These are phyloP conservation scores for Fraxinus latifolia DNA, from an alignment of 305 asterid genomes.

Conservation along the genomic window DNA sequence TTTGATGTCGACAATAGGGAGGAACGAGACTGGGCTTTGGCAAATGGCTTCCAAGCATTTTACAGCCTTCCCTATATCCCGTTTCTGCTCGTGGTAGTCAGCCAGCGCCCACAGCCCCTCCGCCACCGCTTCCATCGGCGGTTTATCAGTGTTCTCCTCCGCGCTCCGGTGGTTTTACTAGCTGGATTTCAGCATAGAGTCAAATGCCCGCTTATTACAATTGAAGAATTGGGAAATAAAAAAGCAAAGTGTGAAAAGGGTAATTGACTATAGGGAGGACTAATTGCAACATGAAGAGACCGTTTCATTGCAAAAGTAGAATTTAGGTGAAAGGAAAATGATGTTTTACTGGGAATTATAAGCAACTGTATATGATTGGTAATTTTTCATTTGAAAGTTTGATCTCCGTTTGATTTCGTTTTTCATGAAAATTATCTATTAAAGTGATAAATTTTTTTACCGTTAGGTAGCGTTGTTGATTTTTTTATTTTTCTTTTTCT, in stretches of 20 bases:
- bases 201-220: background rate
- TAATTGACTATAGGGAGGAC: too few species aligned
- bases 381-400: too few species aligned
- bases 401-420: too few species aligned
- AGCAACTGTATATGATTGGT: too few species aligned
- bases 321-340: too few species aligned
- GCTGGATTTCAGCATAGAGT: background rate
- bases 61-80: slow-evolving; percentile 73
- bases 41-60: slow-evolving; percentile 94
- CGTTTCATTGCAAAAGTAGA: too few species aligned
- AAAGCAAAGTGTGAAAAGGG: too few species aligned
- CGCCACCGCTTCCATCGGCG: slow-evolving; percentile 84
- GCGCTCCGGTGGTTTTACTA: background rate
- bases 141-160: background rate
- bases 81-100: slow-evolving; percentile 75
- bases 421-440: too few species aligned
- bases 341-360: too few species aligned
- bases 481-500: too few species aligned
- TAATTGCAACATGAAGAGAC: too few species aligned
- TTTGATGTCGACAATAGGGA: slow-evolving; percentile 81
- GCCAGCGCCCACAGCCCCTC: slow-evolving; percentile 96
- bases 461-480: background rate
- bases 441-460: too few species aligned
- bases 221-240: background rate
- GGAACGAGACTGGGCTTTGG: slow-evolving; percentile 79